phyloP scores from a whole-genome alignment of 2,329 filamentous ascomycete genomes.

The Phyllosticta ampelicida region DNA sequence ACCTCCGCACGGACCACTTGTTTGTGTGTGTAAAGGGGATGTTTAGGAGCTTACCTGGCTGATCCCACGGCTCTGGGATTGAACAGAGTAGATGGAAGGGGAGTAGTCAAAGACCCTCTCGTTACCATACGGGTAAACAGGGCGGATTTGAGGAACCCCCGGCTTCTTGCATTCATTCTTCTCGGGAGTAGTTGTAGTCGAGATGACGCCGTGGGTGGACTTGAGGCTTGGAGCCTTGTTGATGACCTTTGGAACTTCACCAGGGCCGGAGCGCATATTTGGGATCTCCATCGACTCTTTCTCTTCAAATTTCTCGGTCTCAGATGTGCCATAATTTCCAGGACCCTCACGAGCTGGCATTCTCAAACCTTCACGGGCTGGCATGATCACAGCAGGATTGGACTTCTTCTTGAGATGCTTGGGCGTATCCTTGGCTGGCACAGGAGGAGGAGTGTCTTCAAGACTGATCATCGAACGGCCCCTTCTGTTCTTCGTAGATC shows the following conservation, averaged over 20 bases:
- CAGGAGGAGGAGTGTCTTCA: slow-evolving; percentile 25
- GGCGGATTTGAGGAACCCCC: too few relatives aligned
- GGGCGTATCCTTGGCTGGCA: slow-evolving; percentile 35
- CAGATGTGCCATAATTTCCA: background rate
- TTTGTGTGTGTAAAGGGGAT: background rate
- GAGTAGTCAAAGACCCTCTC: slow-evolving; percentile 16
- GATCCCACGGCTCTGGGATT: background rate
- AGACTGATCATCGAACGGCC: background rate
- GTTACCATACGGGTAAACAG: too few relatives aligned
- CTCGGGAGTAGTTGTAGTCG: too few relatives aligned
- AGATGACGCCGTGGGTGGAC: slow-evolving; percentile 9
- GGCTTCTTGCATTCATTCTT: too few relatives aligned
- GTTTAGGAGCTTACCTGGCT: background rate
- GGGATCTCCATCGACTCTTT: background rate
- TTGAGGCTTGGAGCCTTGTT: slow-evolving; percentile 12
- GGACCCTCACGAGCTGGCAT: too few relatives aligned
- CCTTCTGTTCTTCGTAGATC: background rate
- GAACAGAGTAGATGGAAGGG: slow-evolving; percentile 17
- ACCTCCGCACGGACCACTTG: too few relatives aligned
- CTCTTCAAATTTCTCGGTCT: background rate
- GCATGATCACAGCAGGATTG: background rate
- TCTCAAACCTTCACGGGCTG: background rate
- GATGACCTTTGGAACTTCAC: slow-evolving; percentile 17
- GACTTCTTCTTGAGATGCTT: slow-evolving; percentile 15
- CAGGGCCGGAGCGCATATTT: background rate